Base-by-base conservation (phyloP, 1,139 yeast species). In the Hyphopichia buzzinii region DNA sequence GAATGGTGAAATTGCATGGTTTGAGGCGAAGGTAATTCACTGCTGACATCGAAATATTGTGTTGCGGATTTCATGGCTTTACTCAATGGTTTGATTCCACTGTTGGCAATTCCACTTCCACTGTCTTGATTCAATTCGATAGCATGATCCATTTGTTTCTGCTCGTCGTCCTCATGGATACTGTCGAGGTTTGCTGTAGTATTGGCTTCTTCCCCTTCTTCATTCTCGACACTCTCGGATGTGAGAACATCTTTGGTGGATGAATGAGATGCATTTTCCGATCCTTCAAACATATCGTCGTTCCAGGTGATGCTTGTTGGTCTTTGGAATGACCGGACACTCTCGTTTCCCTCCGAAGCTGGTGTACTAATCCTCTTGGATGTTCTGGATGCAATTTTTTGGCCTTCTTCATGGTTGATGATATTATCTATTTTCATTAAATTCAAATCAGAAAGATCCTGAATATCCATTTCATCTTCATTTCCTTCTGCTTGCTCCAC, bases 301-400 rank as follows among this genome's bases (percentile, higher is more conserved):
- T 65, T 67, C 76, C 77, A 71, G 41, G 65, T 67, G 21, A 71
- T 64, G 44, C 74, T 68, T 0, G 65, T 54, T 3, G 74, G 68
- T 36, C 64, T 54, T 41, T 68, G 73, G 44, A 71, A 71, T 2
- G 75, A 68, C 12, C 62, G 53, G 34, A 56, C 63, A 24, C 57
- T 55, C 1, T 62, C 15, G 17, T 26, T 15, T 10, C 12, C 29
- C 5, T 12, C 17, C 6, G 8, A 10, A 7, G 23, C 23, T 7
- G 19, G 7, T 30, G 22, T 26, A 28, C 11, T 33, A 16, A 5
- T 22, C 30, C 17, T 7, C 8, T 14, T 16, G 16, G 19, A 27
- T 29, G 6, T 7, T 7, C 23, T 6, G 6, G 6, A 8, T 29
- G 36, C 29, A 7, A 6, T 19, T 19, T 19, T 19, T 10, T 7